Evolutionary conservation across 495 filamentous ascomycete genomes (phyloP), one percentile per base, ranked within the genome.

Genomic region (Podospora comata): DNA sequence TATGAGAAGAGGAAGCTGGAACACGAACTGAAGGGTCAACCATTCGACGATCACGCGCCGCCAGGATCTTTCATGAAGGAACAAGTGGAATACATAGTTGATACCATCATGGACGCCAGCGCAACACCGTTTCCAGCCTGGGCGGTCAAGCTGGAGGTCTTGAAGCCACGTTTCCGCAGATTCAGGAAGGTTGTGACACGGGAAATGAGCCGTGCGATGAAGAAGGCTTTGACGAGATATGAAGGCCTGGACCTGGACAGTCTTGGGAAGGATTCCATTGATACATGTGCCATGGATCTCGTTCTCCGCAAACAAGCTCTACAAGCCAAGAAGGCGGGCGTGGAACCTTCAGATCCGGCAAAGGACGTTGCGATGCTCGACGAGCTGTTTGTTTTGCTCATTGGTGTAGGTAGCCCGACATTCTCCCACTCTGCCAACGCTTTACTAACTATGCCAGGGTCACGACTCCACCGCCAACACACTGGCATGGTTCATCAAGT

Each of bases 281-380:
- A 79, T 32, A 76, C 71, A 4, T 81, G 74, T 61, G 75, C 73
- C 32, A 76, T 81, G 74, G 78, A 80, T 48, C 71, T 79, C 3
- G 69, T 80, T 4, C 73, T 81, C 0, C 71, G 75, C 5, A 73
- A 76, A 4, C 71, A 78, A 63, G 59, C 74, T 53, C 61, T 76
- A 4, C 70, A 70, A 1, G 74, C 75, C 1, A 71, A 75, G 61
- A 76, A 73, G 56, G 71, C 68, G 18, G 69, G 75, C 23, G 55
- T 67, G 1, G 64, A 74, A 1, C 60, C 69, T 15, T 62, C 70
- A 0, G 71, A 76, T 53, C 75, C 75, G 2, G 72, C 68, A 7
- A 66, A 74, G n/a, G 73, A 79, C 48, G 56, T 48, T 11, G 56
- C 18, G 27, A 75, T 77, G 67, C 66, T 74, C 23, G 75, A 79